Conservation (phyloP, 2,329 filamentous ascomycete species). For the Lachnellula suecica region DNA sequence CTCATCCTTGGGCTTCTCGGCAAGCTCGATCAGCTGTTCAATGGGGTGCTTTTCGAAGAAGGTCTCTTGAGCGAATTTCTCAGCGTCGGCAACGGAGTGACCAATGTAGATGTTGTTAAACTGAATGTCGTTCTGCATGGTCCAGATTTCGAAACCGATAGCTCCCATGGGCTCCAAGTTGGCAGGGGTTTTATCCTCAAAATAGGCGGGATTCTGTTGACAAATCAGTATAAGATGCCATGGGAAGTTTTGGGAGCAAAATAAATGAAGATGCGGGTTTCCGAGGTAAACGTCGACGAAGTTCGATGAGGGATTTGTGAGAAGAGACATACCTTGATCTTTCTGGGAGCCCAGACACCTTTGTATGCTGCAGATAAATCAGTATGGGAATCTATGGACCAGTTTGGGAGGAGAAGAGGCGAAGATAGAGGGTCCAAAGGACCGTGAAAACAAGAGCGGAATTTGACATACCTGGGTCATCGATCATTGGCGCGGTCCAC, state of each 20-base stretch:
- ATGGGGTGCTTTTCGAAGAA: conserved; percentile 84
- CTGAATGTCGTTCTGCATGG: conserved; percentile 98
- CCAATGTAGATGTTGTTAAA: conserved; percentile 99
- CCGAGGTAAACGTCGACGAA: too few species aligned
- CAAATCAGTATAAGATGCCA: too few species aligned
- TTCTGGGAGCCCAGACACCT: conserved; percentile 88
- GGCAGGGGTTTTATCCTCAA: conserved; percentile 81
- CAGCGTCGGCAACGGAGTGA: conserved; percentile 90
- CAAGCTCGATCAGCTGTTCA: conserved; percentile 79
- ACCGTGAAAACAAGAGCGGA: not conserved
- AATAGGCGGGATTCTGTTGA: conserved; percentile 96
- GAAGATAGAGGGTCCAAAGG: not conserved
- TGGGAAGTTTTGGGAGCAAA: too few species aligned
- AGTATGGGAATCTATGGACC: too few species aligned
- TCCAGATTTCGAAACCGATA: conserved; percentile 99
- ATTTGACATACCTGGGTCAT: conserved; percentile 42
- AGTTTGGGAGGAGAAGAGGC: not conserved
- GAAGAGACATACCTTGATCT: too few species aligned
- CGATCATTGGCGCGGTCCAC: conserved; percentile 88
- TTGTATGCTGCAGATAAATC: conserved; percentile 98
- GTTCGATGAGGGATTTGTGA: too few species aligned
- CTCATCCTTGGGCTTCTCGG: conserved; percentile 72
- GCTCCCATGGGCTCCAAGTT: conserved; percentile 1
- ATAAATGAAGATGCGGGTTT: too few species aligned
- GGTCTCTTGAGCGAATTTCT: conserved; percentile 83